Evolutionary conservation across 2,329 filamentous ascomycete species (phyloP), one percentile per base, ranked within the genome.

Genomic region (Plenodomus biglobosus): DNA sequence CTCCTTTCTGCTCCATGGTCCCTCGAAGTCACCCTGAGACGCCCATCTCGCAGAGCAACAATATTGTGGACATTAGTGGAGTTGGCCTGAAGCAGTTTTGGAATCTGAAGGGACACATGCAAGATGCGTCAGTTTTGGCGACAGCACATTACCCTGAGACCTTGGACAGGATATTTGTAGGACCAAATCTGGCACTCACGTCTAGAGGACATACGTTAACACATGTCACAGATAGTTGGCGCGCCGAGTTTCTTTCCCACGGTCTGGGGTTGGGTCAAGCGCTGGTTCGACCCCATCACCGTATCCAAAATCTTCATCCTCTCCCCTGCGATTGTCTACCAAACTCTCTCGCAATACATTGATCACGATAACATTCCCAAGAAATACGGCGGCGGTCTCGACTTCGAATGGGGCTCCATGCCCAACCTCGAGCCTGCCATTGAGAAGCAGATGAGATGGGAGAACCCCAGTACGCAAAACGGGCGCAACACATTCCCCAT

Each of bases 111-210:
- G 77, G 76, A 19, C 92, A 96, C 72, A 95, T 97, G 91, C 92
- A 96, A 75, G 87, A 91, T 65, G 92, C 92, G 1, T 92, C 87
- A 65, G 83, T 86, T 50, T 78, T 96, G 45, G 92, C 92, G 5
- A 96, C 92, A 3, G 90, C 92, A 4, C 89, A 96, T 74, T 97
- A 96, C 70, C 92, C 92, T 0, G 92, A 97, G 75, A 97, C 92
- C 0, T 76, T 96, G 41, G 92, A 95, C 70, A 82, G 89, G 59
- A 88, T 88, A 71, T 90, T 86, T 66, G 80, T 83, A 72, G 50
- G 78, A 64, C 27, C 20, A 34, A 20, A 1, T n/a, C 41, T 20
- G 15, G 39, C 17, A 16, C 18, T 8, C 17, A 21, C 32, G 42
- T 27, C 38, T 18, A 8, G n/a, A 19, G 8, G 19, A 37, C 8